These are phyloP conservation scores for Urochloa ruziziensis DNA, from an alignment of 176 grass and related monocot species.

Conservation along the genomic window DNA sequence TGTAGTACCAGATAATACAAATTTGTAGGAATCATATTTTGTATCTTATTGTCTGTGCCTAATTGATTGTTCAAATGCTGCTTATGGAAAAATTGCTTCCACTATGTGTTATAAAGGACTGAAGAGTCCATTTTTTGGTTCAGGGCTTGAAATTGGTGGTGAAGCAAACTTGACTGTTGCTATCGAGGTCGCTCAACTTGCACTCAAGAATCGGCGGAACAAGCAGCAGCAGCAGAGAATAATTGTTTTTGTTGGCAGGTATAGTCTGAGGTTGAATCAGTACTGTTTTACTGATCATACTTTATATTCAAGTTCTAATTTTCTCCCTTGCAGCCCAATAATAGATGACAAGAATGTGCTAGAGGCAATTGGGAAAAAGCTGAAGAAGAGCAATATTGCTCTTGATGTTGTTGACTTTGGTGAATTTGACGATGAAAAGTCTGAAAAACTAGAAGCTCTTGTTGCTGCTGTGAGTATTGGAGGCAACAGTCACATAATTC, in stretches of 20 bases:
- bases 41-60: neutral
- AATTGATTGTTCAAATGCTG: neutral
- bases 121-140: neutral
- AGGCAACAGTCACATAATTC: conserved; percentile 62
- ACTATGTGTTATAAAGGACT: neutral
- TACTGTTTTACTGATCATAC: neutral
- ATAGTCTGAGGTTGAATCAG: conserved; percentile 7
- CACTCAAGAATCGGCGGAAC: conserved; percentile 58
- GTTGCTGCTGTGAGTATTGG: conserved; percentile 49
- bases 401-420: conserved; percentile 77
- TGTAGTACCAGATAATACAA: neutral
- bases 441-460: conserved; percentile 62
- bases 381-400: conserved; percentile 72
- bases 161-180: conserved; percentile 57
- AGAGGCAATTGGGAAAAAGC: conserved; percentile 59
- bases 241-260: conserved; percentile 75
- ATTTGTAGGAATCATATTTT: neutral
- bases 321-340: conserved; percentile 37
- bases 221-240: conserved; percentile 66
- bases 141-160: conserved; percentile 51
- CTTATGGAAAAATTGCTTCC: neutral
- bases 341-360: conserved; percentile 43
- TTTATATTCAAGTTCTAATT: neutral
- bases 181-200: conserved; percentile 61
- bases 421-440: conserved; percentile 57